Percentiles rank a stretch among this genome's conserved stretches.
Evolutionary conservation across 805 yeast genomes (phyloP).

Genomic region (Candida chilensis): DNA sequence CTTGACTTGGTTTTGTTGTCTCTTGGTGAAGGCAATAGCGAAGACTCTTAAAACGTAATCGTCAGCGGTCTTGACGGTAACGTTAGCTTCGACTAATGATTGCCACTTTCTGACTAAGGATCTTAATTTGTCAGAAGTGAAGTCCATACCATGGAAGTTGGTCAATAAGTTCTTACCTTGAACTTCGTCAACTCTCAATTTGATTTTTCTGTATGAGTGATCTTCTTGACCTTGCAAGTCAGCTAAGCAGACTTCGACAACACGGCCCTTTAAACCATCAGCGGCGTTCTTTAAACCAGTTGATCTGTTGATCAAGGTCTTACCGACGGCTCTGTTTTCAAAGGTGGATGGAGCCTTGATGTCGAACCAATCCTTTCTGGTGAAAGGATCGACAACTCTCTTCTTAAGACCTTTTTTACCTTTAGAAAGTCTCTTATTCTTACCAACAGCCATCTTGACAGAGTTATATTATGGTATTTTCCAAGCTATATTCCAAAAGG

Average conservation of each 20-base stretch:
- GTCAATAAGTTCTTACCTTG: conserved; percentile 98
- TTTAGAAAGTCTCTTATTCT: conserved; percentile 80
- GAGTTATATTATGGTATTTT: too few species aligned
- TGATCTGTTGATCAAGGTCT: conserved; percentile 96
- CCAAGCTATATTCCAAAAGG: too few species aligned
- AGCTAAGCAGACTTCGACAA: conserved; percentile 91
- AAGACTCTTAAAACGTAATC: conserved; percentile 95
- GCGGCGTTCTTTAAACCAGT: conserved; percentile 97
- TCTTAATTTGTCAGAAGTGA: conserved; percentile 96
- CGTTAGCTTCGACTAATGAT: conserved; percentile 95
- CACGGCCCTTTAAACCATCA: conserved; percentile 97
- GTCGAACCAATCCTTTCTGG: conserved; percentile 98
- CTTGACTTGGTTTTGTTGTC: conserved; percentile 94
- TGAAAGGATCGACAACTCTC: conserved; percentile 99
- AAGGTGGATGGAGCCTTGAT: conserved; percentile 98
- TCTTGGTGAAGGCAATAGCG: conserved; percentile 98
- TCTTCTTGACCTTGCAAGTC: conserved; percentile 99
- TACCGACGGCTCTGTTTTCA: conserved; percentile 98
- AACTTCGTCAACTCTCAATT: conserved; percentile 97
- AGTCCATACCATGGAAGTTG: conserved; percentile 99
- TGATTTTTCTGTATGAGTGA: conserved; percentile 95
- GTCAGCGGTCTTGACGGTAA: conserved; percentile 95
- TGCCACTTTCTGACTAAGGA: conserved; percentile 99
- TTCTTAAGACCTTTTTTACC: conserved; percentile 98
- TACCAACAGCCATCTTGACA: conserved; percentile 72